Evolutionary conservation across 768 basidiomycete genomes (phyloP).

Genomic region (Dioszegia hungarica): DNA sequence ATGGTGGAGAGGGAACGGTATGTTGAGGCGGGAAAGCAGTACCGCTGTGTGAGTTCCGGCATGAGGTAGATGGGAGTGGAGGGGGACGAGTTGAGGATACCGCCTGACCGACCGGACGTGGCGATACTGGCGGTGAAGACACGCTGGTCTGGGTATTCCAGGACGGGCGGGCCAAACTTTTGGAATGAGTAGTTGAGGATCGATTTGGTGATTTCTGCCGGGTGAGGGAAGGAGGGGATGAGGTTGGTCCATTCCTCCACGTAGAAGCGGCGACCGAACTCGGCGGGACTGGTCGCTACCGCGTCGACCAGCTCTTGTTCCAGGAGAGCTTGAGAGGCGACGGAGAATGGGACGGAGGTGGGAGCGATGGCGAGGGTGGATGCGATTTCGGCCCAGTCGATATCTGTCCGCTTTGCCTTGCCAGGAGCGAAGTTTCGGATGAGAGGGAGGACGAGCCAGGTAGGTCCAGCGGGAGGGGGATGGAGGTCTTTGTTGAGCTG

Average conservation of each 20-base stretch:
- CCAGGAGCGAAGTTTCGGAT: background rate
- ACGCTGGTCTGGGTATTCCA: conserved; percentile 3
- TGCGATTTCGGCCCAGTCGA: conserved; percentile 33
- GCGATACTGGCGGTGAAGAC: conserved; percentile 18
- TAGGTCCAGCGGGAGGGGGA: conserved; percentile 2
- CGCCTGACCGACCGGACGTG: conserved; percentile 12
- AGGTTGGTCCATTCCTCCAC: conserved; percentile 15
- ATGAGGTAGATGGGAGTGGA: conserved; percentile 5
- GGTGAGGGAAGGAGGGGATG: conserved; percentile 18
- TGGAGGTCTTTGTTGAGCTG: conserved; percentile 13
- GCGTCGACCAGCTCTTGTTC: conserved; percentile 8
- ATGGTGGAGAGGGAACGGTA: conserved; percentile 23
- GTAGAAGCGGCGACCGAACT: conserved; percentile 25
- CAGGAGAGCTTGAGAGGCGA: background rate
- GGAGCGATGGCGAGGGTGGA: conserved; percentile 6
- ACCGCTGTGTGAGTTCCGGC: conserved; percentile 17
- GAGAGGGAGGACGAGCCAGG: conserved; percentile 30
- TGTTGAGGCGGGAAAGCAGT: conserved; percentile 22
- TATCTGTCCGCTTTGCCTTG: conserved; percentile 10
- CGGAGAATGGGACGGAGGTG: conserved; percentile 7
- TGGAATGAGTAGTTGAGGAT: conserved; percentile 6
- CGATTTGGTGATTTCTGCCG: conserved; percentile 1
- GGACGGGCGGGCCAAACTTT: background rate
- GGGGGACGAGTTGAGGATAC: conserved; percentile 7
- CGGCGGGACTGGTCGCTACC: conserved; percentile 8